These are phyloP conservation scores for Pythium coloratum DNA, from an alignment of 352 stramenopile genomes.

Conservation along the genomic window DNA sequence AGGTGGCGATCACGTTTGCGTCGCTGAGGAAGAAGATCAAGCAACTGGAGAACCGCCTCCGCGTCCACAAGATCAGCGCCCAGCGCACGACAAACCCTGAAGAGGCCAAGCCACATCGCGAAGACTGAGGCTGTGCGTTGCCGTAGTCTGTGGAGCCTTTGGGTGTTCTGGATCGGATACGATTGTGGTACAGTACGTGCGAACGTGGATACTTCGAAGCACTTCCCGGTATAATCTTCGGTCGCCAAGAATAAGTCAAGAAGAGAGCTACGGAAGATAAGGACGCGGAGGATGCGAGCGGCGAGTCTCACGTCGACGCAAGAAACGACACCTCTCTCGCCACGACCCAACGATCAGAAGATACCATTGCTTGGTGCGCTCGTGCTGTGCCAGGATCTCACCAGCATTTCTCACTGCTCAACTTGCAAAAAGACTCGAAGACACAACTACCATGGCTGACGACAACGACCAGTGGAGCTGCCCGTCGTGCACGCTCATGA, in stretches of 20 bases:
- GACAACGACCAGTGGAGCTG: constrained; percentile 50
- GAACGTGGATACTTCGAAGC: too few relatives aligned
- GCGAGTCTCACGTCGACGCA: too few relatives aligned
- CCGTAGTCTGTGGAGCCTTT: too few relatives aligned
- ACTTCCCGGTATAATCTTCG: too few relatives aligned
- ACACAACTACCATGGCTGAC: constrained; percentile 18
- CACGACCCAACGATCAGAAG: too few relatives aligned
- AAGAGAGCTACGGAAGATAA: neutral
- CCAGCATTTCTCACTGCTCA: neutral
- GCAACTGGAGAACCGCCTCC: constrained; percentile 59
- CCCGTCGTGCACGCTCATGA: constrained; percentile 56
- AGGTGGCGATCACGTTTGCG: constrained; percentile 48
- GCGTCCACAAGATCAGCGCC: constrained; percentile 43
- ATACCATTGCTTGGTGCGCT: neutral
- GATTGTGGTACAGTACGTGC: too few relatives aligned
- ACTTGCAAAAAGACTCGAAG: neutral
- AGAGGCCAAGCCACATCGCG: neutral
- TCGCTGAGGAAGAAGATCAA: constrained; percentile 61
- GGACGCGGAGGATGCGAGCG: neutral
- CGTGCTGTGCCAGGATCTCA: neutral
- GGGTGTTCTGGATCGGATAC: too few relatives aligned
- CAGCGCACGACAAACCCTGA: neutral
- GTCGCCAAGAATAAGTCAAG: neutral
- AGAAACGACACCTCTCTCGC: too few relatives aligned
- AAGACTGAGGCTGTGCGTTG: neutral